These are phyloP conservation scores for Chrysoporthe austroafricana DNA, from an alignment of 2,329 filamentous ascomycete species.

Conservation along the genomic window DNA sequence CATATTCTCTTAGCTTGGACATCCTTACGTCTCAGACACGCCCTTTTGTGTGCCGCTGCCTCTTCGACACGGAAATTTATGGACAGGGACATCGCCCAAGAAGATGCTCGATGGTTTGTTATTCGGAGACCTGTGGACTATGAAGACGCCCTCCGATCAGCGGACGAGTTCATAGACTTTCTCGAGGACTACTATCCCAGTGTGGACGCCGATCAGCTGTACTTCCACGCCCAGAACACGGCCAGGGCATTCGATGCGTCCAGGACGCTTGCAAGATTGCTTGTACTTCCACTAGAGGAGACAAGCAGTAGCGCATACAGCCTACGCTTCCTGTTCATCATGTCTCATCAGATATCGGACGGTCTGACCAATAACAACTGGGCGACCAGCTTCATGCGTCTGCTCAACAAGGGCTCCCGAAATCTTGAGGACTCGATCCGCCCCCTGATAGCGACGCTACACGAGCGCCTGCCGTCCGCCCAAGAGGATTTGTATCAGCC, in stretches of 20 bases:
- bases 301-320: slow-evolving; percentile 12
- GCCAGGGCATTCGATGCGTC: slow-evolving; percentile 30
- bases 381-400: slow-evolving; percentile 30
- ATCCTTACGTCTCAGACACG: slow-evolving; percentile 31
- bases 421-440: slow-evolving; percentile 27
- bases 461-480: slow-evolving; percentile 30
- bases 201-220: slow-evolving; percentile 28
- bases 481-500: slow-evolving; percentile 34
- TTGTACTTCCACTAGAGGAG: slow-evolving; percentile 30
- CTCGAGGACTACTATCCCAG: slow-evolving; percentile 18
- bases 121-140: background rate
- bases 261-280: slow-evolving; percentile 29
- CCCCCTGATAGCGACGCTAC: slow-evolving; percentile 26
- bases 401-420: slow-evolving; percentile 30
- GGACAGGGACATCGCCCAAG: slow-evolving; percentile 13
- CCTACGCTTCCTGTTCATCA: slow-evolving; percentile 31
- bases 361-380: slow-evolving; percentile 31
- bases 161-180: slow-evolving; percentile 5
- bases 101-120: slow-evolving; percentile 19
- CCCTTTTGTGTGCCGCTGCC: slow-evolving; percentile 28
- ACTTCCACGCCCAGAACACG: slow-evolving; percentile 32
- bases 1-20: slow-evolving; percentile 33
- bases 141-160: slow-evolving; percentile 9
- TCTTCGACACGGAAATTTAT: slow-evolving; percentile 26
- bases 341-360: slow-evolving; percentile 34